Conservation (phyloP, 1,284 basidiomycete genomes). For the Stygiomarasmius scandens region DNA sequence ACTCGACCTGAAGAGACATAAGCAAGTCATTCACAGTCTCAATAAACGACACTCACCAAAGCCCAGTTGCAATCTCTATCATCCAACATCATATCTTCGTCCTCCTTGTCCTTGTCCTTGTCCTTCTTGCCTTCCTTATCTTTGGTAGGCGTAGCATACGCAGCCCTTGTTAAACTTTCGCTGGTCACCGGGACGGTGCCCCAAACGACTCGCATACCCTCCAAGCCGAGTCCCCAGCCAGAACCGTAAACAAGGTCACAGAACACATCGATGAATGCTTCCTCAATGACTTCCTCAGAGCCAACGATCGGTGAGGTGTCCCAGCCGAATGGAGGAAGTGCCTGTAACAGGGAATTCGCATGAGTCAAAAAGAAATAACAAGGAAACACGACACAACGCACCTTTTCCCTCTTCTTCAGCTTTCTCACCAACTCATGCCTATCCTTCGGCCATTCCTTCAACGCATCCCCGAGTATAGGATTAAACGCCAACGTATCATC, state of each 20-base stretch:
- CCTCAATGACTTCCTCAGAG: slow-evolving; percentile 77
- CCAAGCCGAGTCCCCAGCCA: slow-evolving; percentile 77
- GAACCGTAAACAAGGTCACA: slow-evolving; percentile 83
- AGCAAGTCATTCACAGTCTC: too few species aligned
- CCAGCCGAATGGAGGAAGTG: slow-evolving; percentile 81
- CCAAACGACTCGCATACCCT: slow-evolving; percentile 54
- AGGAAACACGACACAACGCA: not conserved
- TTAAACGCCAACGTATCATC: slow-evolving; percentile 40
- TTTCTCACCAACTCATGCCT: slow-evolving; percentile 74
- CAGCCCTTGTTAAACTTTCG: not conserved
- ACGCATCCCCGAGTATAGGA: slow-evolving; percentile 56
- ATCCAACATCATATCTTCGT: slow-evolving; percentile 35
- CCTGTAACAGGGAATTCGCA: slow-evolving; percentile 15
- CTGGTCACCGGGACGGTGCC: not conserved
- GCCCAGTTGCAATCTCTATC: slow-evolving; percentile 90
- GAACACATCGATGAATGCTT: slow-evolving; percentile 86
- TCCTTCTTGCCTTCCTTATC: slow-evolving; percentile 24
- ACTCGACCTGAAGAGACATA: slow-evolving; percentile 66
- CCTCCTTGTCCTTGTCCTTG: slow-evolving; percentile 62
- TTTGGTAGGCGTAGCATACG: not conserved
- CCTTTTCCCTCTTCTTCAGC: slow-evolving; percentile 81
- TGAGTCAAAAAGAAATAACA: not conserved
- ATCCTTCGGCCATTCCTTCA: slow-evolving; percentile 73
- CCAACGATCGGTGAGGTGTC: slow-evolving; percentile 80
- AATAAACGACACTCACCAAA: slow-evolving; percentile 59